Base-by-base conservation (phyloP, 2,329 filamentous ascomycete species). In the Ceratocystis huliohia region DNA sequence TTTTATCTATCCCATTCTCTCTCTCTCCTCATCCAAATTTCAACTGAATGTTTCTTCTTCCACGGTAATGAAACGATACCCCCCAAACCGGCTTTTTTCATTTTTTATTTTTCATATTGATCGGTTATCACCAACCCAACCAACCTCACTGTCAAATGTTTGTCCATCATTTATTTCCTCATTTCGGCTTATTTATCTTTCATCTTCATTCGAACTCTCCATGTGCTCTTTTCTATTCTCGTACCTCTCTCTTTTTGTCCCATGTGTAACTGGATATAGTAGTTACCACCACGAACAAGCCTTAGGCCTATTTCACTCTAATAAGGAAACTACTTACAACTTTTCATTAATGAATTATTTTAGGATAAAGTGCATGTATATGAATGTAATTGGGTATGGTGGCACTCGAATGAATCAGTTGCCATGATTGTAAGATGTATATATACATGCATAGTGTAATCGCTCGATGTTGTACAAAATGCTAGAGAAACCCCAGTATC, bases 51-150 rank as follows among this genome's bases (percentile, higher is more conserved):
- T 59, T 57, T 50, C 41, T 46, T 61, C 15, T 48, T 33, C 41
- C 28, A 44, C 44, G 56, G 64, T 53, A 65, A 65, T 62, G 45
- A 65, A 65, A 62, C 56, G 44, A 61, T 62, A 65, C 53, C 41
- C 20, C n/a, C 44, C 41, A 61, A 20, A 13, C 59, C 30, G 25
- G 25, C 13, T 61, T 17, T 64, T 53, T 53, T 20, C 37, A 41
- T 41, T 41, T 41, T 37, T 41, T 5, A 15, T 41, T 41, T 13
- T 15, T 41, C 37, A 15, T 15, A 15, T 41, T 41, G 37, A 48
- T 48, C n/a, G 48, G 48, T 13, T 22, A 50, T 13, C 48, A 50
- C n/a, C 10, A 13, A n/a, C 22, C 25, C 15, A 10, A 30, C 56
- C 22, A 30, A 25, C 44, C 50, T 22, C 30, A 25, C 46, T 22